Evolutionary conservation across 495 filamentous ascomycete species (phyloP).

Genomic region (Neurospora tetrasperma): DNA sequence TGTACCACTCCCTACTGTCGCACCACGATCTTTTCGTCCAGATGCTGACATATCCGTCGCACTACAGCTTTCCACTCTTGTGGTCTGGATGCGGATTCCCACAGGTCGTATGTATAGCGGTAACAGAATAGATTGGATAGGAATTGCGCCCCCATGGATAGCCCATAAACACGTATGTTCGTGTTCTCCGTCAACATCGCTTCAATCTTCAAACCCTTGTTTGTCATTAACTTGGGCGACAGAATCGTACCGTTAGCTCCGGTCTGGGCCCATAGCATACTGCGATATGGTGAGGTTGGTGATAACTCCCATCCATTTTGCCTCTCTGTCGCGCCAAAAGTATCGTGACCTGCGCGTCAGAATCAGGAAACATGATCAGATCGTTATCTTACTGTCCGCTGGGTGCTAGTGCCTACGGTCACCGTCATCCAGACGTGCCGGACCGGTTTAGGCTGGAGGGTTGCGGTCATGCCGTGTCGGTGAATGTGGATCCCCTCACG

Average conservation of each 20-base stretch:
- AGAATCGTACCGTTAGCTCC: not conserved
- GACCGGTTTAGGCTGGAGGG: not conserved
- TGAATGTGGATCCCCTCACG: not conserved
- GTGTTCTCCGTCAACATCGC: not conserved
- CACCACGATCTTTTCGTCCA: not conserved
- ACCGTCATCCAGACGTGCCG: not conserved
- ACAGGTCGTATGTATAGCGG: not conserved
- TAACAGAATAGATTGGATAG: not conserved
- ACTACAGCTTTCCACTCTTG: not conserved
- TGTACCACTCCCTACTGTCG: not conserved
- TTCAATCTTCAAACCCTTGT: not conserved
- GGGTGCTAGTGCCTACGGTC: not conserved
- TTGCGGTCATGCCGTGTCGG: not conserved
- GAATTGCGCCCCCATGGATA: not conserved
- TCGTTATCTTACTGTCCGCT: not conserved
- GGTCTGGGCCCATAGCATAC: not conserved
- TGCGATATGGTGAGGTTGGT: not conserved
- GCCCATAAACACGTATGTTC: not conserved
- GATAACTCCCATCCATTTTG: not conserved
- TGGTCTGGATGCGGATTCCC: not conserved
- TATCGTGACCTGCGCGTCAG: not conserved
- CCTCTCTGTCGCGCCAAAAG: not conserved
- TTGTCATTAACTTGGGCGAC: not conserved
- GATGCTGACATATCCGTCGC: not conserved
- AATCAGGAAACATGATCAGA: not conserved